Base-by-base conservation (phyloP, 129 eudicot species). In the Helianthus annuus region DNA sequence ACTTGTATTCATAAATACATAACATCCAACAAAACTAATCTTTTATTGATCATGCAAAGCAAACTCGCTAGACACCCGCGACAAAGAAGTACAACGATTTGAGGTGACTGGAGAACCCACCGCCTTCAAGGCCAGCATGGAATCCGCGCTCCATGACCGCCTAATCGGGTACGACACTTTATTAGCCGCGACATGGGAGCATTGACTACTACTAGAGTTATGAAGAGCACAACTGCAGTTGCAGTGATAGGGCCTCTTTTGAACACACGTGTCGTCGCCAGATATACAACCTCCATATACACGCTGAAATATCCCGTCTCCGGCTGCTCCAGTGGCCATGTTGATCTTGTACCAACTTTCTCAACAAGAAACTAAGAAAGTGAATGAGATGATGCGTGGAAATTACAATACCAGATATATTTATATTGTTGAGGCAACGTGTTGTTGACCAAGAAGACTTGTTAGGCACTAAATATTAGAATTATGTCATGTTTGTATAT, bases 191-290 rank as follows among this genome's bases (percentile, higher is more conserved):
- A 42, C 14, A 1, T 61, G 66, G 0, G 88, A 58, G 44, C 75
- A 63, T 70, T 67, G 79, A 0, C 40, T 34, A 64, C 68, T 61
- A 7, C 65, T 53, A 22, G 78, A 60, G 10, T 83, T 74, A 71
- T 89, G 96, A 51, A 89, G 73, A 17, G 89, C 87, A 69, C 96
- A 85, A 9, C 79, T 77, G 67, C 96, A 89, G 46, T 89, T 89
- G 4, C 78, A 74, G 38, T 89, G 96, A 57, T 89, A 89, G 0
- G 96, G 96, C 45, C 96, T 71, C 57, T 77, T 59, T 24, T 46
- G 69, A 48, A 76, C 59, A 10, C 70, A 79, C 78, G 49, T 42
- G 46, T 83, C 85, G 6, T 73, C 63, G 34, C 71, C 72, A 13
- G 85, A 67, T 42, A 89, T 86, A 72, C 82, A 83, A 15, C 85